Evolutionary conservation across 768 basidiomycete species (phyloP).

Genomic region (Suillus alpinus): DNA sequence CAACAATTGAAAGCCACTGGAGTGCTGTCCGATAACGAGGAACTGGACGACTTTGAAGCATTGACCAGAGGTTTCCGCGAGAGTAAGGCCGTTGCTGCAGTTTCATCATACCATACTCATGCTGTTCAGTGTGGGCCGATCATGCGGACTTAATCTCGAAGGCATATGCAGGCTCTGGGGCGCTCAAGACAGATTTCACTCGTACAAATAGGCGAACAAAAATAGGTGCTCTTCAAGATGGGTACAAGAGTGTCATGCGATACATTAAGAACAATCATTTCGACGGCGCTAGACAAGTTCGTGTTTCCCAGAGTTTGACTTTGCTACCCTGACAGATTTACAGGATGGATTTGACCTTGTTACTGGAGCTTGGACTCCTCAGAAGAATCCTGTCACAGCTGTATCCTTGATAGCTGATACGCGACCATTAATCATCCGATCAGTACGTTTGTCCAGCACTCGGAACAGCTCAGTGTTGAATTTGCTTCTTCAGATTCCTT

Average conservation of each 20-base stretch:
- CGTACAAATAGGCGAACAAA: slow-evolving; percentile 86
- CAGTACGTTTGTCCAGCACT: slow-evolving; percentile 48
- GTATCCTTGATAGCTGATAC: slow-evolving; percentile 73
- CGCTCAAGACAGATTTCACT: slow-evolving; percentile 95
- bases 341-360: slow-evolving; percentile 94
- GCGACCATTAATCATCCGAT: slow-evolving; percentile 79
- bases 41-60: slow-evolving; percentile 78
- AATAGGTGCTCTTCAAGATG: slow-evolving; percentile 80
- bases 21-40: slow-evolving; percentile 65
- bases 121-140: slow-evolving; percentile 86
- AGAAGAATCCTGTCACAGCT: slow-evolving; percentile 65
- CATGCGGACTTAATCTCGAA: slow-evolving; percentile 88
- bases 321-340: slow-evolving; percentile 1
- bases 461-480: slow-evolving; percentile 6
- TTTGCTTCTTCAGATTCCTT: slow-evolving; percentile 64
- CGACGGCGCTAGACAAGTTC: slow-evolving; percentile 87
- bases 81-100: slow-evolving; percentile 48
- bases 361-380: slow-evolving; percentile 88
- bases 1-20: slow-evolving; percentile 73
- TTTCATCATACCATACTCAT: slow-evolving; percentile 9
- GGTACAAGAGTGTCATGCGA: slow-evolving; percentile 76
- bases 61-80: slow-evolving; percentile 85
- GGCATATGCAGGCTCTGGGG: slow-evolving; percentile 94
- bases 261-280: slow-evolving; percentile 97
- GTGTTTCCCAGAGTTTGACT: slow-evolving; percentile 8